phyloP scores from a whole-genome alignment of 768 basidiomycete genomes.

The Zangia roseola region DNA sequence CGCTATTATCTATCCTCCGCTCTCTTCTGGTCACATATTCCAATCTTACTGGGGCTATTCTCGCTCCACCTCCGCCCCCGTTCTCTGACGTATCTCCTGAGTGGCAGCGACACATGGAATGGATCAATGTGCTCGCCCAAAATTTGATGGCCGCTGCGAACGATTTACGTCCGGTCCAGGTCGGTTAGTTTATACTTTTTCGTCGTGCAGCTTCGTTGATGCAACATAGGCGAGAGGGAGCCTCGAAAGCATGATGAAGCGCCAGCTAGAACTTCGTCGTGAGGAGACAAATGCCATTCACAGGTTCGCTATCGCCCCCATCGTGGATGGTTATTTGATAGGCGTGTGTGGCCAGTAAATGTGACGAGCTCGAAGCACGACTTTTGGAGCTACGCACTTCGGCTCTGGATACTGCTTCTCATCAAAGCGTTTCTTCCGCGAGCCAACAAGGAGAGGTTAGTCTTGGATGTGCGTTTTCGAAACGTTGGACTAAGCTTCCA shows the following conservation, averaged over 20 bases:
- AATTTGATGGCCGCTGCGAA: conserved; percentile 92
- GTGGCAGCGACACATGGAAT: conserved; percentile 75
- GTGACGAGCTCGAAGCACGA: conserved; percentile 64
- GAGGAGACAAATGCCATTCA: conserved; percentile 73
- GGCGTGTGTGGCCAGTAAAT: conserved; percentile 49
- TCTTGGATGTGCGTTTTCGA: background rate
- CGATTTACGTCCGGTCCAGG: conserved; percentile 87
- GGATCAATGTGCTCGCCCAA: conserved; percentile 77
- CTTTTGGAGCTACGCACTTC: conserved; percentile 51
- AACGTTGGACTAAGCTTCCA: background rate
- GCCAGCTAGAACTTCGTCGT: conserved; percentile 69
- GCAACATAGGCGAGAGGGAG: conserved; percentile 66
- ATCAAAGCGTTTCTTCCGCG: background rate
- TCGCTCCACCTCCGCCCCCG: conserved; percentile 59
- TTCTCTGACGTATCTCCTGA: conserved; percentile 49
- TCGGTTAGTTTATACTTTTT: conserved; percentile 25
- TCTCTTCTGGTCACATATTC: conserved; percentile 83
- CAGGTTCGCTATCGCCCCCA: conserved; percentile 43
- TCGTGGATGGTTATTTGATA: conserved; percentile 9
- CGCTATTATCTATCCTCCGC: conserved; percentile 66
- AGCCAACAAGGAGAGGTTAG: conserved; percentile 19
- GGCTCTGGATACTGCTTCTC: conserved; percentile 14
- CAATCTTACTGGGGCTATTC: conserved; percentile 63
- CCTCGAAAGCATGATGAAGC: conserved; percentile 78
- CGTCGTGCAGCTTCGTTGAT: background rate